Evolutionary conservation across 2,329 filamentous ascomycete species (phyloP).

Genomic region (Beauveria sp.): DNA sequence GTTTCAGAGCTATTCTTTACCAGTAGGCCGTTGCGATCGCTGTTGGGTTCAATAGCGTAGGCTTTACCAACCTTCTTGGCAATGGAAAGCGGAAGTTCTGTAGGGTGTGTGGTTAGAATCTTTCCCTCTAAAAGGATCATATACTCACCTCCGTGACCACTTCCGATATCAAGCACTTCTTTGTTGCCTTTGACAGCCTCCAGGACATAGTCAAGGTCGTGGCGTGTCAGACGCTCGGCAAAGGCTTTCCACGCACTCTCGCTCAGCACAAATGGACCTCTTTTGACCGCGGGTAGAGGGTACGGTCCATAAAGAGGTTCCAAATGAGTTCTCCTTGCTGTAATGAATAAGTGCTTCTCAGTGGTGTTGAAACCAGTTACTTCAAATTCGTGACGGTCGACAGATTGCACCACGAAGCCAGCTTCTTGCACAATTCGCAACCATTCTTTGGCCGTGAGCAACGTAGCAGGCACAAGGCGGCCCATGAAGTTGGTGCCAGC

Average conservation of each 20-base stretch:
- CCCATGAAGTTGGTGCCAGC: background rate
- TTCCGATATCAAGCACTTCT: background rate
- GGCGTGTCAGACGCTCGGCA: background rate
- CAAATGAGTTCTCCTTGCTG: background rate
- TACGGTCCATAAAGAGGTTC: background rate
- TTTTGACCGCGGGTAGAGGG: background rate
- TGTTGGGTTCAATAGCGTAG: slow-evolving; percentile 3
- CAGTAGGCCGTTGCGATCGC: background rate
- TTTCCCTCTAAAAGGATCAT: no score
- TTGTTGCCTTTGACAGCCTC: background rate
- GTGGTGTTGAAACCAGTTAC: background rate
- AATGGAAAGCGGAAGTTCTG: background rate
- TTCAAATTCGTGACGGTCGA: background rate
- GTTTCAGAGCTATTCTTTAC: background rate
- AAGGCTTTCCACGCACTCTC: background rate
- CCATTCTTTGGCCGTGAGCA: background rate
- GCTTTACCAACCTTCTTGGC: background rate
- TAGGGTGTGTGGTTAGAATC: background rate
- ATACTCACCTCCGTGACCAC: background rate
- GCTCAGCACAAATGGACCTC: background rate
- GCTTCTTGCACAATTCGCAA: background rate
- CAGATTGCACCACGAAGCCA: background rate
- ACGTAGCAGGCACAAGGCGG: background rate
- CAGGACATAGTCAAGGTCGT: background rate
- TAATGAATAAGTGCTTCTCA: background rate